Conservation (phyloP, 345 rosid genomes). For the Carallia brachiata region DNA sequence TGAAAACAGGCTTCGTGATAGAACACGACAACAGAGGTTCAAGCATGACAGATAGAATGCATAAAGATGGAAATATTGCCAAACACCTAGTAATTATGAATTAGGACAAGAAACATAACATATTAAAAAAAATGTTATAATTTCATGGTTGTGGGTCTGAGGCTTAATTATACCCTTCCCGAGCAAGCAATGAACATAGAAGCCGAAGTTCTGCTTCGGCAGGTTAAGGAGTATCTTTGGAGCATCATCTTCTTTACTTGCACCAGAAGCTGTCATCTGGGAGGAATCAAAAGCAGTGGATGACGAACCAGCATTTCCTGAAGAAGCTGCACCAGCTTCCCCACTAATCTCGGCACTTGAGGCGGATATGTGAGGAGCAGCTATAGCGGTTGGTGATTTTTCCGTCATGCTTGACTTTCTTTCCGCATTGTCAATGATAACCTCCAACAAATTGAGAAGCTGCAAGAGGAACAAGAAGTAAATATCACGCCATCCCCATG, state of each 20-base stretch:
- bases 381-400: conserved; percentile 44
- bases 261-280: conserved; percentile 38
- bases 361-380: conserved; percentile 36
- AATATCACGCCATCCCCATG: background rate
- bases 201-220: conserved; percentile 80
- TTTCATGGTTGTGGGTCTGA: background rate
- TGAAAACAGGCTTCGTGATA: no score
- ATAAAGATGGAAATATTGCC: background rate
- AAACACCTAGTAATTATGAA: background rate
- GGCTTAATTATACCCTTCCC: conserved; percentile 69
- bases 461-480: conserved; percentile 30
- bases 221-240: conserved; percentile 57
- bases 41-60: no score
- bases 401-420: conserved; percentile 50
- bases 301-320: conserved; percentile 36
- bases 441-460: conserved; percentile 90
- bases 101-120: background rate
- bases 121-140: background rate
- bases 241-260: conserved; percentile 55
- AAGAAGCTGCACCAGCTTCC: conserved; percentile 39
- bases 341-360: conserved; percentile 40
- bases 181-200: conserved; percentile 88
- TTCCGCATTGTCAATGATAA: conserved; percentile 70
- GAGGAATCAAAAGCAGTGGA: conserved; percentile 38
- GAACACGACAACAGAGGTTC: no score